These are phyloP conservation scores for Sporothrix phasma DNA, from an alignment of 2,329 filamentous ascomycete genomes.

Conservation along the genomic window DNA sequence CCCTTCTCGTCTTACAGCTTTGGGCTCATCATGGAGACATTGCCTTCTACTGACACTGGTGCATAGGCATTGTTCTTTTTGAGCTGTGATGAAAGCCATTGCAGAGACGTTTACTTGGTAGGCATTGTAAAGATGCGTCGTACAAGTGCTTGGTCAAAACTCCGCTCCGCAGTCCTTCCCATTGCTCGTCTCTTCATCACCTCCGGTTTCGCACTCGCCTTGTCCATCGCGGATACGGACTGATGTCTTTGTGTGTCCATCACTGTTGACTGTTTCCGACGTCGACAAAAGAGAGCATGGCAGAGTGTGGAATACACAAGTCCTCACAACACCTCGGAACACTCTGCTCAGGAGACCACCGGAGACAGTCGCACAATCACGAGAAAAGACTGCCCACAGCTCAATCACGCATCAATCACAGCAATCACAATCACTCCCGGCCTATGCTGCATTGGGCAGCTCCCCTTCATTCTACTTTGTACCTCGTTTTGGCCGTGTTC, in stretches of 20 bases:
- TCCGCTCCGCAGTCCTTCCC: no score
- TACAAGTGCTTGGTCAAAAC: no score
- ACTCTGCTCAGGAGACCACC: no score
- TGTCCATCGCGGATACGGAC: neutral
- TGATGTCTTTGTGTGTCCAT: neutral
- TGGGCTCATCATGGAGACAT: no score
- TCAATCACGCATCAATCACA: neutral
- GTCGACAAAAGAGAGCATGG: neutral
- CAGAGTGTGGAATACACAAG: no score
- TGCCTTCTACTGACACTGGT: no score
- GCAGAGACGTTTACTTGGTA: no score
- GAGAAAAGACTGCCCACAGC: neutral
- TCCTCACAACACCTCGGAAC: neutral
- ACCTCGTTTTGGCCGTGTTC: no score
- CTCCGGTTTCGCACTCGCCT: neutral
- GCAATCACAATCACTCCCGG: neutral
- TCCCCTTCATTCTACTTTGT: neutral
- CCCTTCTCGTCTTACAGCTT: no score
- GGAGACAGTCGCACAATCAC: neutral
- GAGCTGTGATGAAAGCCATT: neutral
- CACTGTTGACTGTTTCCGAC: neutral
- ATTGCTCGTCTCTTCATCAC: slow-evolving; percentile 5
- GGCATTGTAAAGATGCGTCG: no score
- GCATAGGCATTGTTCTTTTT: neutral
- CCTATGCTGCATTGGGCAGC: neutral